Evolutionary conservation across 106 monocot genomes (phyloP).

Genomic region (Dioscorea dumetorum): DNA sequence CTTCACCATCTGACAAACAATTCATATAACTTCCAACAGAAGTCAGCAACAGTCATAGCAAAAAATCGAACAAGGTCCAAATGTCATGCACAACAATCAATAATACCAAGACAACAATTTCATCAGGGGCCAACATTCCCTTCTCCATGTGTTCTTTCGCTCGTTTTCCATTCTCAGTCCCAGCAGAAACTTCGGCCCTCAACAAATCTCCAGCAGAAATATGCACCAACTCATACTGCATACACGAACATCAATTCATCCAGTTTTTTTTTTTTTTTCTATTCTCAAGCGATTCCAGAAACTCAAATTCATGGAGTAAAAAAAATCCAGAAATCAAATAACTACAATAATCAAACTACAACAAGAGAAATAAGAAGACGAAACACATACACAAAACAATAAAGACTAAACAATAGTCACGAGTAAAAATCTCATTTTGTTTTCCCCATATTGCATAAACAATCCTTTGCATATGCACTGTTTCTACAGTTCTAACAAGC

Average conservation of each 20-base stretch:
- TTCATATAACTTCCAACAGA: not conserved
- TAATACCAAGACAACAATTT: slow-evolving; percentile 92
- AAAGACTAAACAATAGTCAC: not conserved
- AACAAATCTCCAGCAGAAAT: slow-evolving; percentile 96
- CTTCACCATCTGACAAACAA: slow-evolving; percentile 77
- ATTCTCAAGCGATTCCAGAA: not conserved
- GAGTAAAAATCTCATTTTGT: not conserved
- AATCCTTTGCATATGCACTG: too few relatives aligned
- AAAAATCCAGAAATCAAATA: not conserved
- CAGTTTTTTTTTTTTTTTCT: slow-evolving; percentile 2
- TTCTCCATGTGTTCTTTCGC: slow-evolving; percentile 96
- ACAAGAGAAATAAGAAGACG: too few relatives aligned
- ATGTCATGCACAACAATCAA: not conserved
- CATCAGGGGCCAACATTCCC: slow-evolving; percentile 89
- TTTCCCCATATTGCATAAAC: too few relatives aligned
- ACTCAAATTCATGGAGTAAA: not conserved
- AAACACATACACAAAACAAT: too few relatives aligned
- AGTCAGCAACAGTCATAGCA: not conserved
- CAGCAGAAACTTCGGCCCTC: slow-evolving; percentile 78
- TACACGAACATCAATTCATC: slow-evolving; percentile 6
- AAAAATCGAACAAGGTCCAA: not conserved
- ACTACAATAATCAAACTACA: not conserved
- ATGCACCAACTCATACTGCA: slow-evolving; percentile 90
- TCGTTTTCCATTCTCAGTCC: slow-evolving; percentile 74
- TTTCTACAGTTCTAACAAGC: too few relatives aligned